These are phyloP conservation scores for Lactarius hatsudake DNA, from an alignment of 768 basidiomycete genomes.

Conservation along the genomic window DNA sequence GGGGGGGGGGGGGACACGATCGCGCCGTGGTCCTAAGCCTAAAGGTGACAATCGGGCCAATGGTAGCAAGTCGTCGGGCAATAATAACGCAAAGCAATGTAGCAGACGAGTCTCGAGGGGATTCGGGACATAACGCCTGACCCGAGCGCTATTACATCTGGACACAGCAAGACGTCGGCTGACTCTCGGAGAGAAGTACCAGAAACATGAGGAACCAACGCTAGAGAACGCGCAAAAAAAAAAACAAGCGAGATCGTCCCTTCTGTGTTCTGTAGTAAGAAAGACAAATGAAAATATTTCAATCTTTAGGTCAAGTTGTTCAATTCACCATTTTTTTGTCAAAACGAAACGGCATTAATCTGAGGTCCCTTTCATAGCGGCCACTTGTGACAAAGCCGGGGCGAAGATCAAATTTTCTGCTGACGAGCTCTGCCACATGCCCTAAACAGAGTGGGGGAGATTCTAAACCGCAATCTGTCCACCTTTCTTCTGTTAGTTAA, in stretches of 20 bases:
- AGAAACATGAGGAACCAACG: conserved; percentile 7
- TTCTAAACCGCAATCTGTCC: background rate
- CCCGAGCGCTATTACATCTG: background rate
- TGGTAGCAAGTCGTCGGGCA: background rate
- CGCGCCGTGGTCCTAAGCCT: background rate
- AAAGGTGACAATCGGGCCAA: background rate
- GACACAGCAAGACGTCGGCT: background rate
- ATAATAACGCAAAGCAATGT: background rate
- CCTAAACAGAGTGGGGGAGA: background rate
- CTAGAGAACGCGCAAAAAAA: background rate
- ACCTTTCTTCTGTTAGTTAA: background rate
- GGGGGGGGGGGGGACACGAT: background rate
- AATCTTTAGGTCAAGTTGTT: background rate
- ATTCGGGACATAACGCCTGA: background rate
- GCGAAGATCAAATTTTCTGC: conserved; percentile 1
- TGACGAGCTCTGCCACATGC: background rate
- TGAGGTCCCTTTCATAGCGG: background rate
- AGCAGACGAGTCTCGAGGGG: background rate
- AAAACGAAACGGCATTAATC: conserved; percentile 10
- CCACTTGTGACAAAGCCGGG: background rate
- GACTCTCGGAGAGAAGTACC: background rate
- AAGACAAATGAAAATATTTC: background rate
- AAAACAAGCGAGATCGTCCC: conserved; percentile 2
- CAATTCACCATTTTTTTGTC: background rate
- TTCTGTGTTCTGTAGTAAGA: background rate